Base-by-base conservation (phyloP, 2,329 filamentous ascomycete species). In the Apiospora phragmitis region DNA sequence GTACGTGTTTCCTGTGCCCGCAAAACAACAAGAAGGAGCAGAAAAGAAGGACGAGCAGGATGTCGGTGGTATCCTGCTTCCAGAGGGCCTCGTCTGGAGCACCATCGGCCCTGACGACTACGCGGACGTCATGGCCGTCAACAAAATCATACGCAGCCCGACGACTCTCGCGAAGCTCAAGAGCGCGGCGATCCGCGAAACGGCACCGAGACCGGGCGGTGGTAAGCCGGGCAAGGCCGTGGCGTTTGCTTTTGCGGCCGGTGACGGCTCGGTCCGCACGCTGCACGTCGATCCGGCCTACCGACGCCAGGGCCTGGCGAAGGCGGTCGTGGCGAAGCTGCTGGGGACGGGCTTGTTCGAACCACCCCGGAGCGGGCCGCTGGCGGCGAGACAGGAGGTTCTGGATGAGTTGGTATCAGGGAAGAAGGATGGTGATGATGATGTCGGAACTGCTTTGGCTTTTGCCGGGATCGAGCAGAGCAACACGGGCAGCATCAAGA, bases 181-280 rank as follows among this genome's bases (percentile, higher is more conserved):
- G 24, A 62, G 49, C 51, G 49, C 35, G 35, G 68, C 68, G 45
- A 29, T 69, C 11, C 68, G 68, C 32, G 43, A 68, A 41, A 18
- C 47, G 2, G 16, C 67, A 2, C 49, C 49, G 29, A 29, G 67
- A 3, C 14, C 29, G 24, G 43, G 26, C 1, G 67, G 43, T 0
- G 67, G 43, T 0, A 32, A 24, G 43, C 24, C n/a, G n/a, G 67
- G 67, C 26, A 45, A 38, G n/a, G 68, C 68, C 1, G 68, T 59
- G 45, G 68, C 68, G 45, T 69, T 69, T 24, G 68, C 68, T 29
- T 69, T 69, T 35, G 68, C 68, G 45, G 47, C 68, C 29, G 49
- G 45, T 24, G 68, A 69, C 35, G 68, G 68, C 21, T 55, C 45
- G 29, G 68, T 69, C 1, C 29, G 68, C 9, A 69, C 68, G 0